Conservation (phyloP, 2,329 filamentous ascomycete species). For the Zymoseptoria crescenta region DNA sequence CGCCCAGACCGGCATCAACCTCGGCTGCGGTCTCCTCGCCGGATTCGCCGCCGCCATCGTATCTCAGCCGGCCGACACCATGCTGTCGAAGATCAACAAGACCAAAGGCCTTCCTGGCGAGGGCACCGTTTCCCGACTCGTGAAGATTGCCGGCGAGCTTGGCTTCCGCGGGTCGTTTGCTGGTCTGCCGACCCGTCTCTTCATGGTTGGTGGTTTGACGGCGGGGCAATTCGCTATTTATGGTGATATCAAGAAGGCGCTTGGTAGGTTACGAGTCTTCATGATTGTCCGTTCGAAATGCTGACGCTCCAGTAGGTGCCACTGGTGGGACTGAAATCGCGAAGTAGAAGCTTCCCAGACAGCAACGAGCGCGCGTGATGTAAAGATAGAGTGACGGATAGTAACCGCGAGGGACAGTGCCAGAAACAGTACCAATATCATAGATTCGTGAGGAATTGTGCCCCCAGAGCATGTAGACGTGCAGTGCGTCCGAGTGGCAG, state of each 20-base stretch:
- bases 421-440: neutral
- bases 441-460: no score
- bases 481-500: neutral
- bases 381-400: neutral
- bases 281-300: neutral
- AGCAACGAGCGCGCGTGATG: neutral
- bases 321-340: constrained; percentile 1
- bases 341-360: neutral
- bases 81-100: constrained; percentile 92
- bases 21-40: constrained; percentile 72
- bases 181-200: constrained; percentile 68
- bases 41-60: constrained; percentile 75
- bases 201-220: constrained; percentile 63
- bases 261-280: constrained; percentile 2
- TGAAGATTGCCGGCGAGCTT: constrained; percentile 79
- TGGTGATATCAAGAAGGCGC: constrained; percentile 60
- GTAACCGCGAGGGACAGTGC: neutral
- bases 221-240: constrained; percentile 81
- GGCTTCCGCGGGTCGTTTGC: constrained; percentile 63
- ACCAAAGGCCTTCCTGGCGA: constrained; percentile 74
- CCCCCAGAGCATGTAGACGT: no score
- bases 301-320: neutral
- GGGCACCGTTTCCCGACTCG: constrained; percentile 64
- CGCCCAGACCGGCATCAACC: constrained; percentile 68
- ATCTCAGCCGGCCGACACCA: constrained; percentile 81